phyloP scores from a whole-genome alignment of 345 rosid genomes.

The Dipteronia sinensis region DNA sequence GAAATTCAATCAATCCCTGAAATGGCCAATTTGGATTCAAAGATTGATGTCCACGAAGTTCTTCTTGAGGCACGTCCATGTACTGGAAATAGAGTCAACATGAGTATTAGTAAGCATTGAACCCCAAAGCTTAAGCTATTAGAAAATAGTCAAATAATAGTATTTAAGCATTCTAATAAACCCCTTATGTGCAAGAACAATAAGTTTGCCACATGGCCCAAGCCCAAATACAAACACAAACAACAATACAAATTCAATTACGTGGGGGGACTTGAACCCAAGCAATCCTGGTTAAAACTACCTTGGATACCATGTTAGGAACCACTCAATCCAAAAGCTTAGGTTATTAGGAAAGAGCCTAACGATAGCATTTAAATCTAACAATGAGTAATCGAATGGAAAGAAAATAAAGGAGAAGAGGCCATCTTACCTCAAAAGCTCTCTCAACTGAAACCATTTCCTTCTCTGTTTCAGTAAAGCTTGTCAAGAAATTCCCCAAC shows the following conservation, averaged over 20 bases:
- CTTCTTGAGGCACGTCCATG: conserved; percentile 90
- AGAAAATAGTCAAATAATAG: not conserved
- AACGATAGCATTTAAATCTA: not conserved
- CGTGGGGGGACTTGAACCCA: not conserved
- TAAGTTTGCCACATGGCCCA: not conserved
- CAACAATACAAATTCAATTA: not conserved
- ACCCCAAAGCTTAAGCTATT: not conserved
- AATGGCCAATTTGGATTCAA: conserved; percentile 66
- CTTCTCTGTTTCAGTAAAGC: conserved; percentile 94
- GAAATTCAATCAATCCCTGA: conserved; percentile 71
- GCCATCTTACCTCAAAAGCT: conserved; percentile 64
- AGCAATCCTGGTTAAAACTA: not conserved
- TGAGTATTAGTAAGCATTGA: not conserved
- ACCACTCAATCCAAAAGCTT: not conserved
- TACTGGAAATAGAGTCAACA: conserved; percentile 46
- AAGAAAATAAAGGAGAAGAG: not conserved
- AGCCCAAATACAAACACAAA: not conserved
- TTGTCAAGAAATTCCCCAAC: conserved; percentile 83
- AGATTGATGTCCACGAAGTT: conserved; percentile 47
- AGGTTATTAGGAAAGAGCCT: not conserved
- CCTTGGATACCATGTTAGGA: not conserved
- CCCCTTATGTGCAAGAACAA: not conserved
- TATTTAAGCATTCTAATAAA: not conserved
- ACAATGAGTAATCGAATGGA: conserved; percentile 16
- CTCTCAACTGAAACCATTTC: conserved; percentile 96